Base-by-base conservation (phyloP, 495 filamentous ascomycete genomes). In the Xylaria bambusicola region DNA sequence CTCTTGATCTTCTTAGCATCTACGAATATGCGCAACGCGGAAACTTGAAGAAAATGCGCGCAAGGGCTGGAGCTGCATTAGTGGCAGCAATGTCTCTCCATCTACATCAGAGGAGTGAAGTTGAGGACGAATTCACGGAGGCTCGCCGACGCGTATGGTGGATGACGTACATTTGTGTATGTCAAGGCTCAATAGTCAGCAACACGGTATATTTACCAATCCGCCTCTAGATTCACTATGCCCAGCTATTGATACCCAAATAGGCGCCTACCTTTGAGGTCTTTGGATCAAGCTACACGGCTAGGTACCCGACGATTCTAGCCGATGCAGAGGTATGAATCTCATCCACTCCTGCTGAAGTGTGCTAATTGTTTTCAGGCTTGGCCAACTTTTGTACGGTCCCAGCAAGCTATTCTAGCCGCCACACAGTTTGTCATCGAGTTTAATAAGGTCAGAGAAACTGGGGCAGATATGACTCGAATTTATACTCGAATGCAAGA, bases 91-190 rank as follows among this genome's bases (percentile, higher is more conserved):
- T 83, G 67, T 77, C 80, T 46, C 73, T 83, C 58, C 76, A 71
- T 23, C 74, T 86, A 8, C 80, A 85, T 71, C 66, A 70, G 1
- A 66, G 72, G 33, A 71, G 66, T n/a, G 73, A 78, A 6, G 75
- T 78, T 21, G 75, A 82, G 60, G 78, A 79, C 41, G 76, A 73
- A 44, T 78, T 69, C 54, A 57, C 76, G 3, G 84, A 86, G 62
- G 81, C 81, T 46, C 77, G 77, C 63, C 72, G 80, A 31, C 76
- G 83, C 62, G 76, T 78, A 45, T 86, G 84, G 84, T 86, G 84
- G 84, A 85, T 85, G 83, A 86, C 82, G 52, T 85, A 84, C 62
- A 81, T 84, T 35, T 82, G 75, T 66, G 81, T 83, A 41, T 76
- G 82, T 36, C 84, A 86, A 70, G 79, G 80, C 2, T 82, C 82